Conservation (phyloP, 2,329 filamentous ascomycete species). For the Elsinoe batatas region DNA sequence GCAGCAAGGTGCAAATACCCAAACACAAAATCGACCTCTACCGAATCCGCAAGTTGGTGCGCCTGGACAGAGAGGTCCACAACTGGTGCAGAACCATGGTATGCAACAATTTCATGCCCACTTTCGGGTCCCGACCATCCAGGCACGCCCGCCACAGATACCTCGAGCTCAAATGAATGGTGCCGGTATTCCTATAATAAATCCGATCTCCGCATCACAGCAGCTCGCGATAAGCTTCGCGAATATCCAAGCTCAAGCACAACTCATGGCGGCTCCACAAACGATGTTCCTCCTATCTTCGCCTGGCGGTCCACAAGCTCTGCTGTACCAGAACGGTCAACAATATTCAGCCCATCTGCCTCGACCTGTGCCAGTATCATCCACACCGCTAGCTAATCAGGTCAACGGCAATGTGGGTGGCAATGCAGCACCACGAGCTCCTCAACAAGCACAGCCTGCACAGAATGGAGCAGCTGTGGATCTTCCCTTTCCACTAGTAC, state of each 20-base stretch:
- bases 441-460: slow-evolving; percentile 4
- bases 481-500: slow-evolving; percentile 1
- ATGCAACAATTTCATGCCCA: too few relatives aligned
- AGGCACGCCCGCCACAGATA: background rate
- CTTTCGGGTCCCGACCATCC: too few relatives aligned
- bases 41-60: too few relatives aligned
- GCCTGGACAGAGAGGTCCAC: too few relatives aligned
- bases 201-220: background rate
- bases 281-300: slow-evolving; percentile 35
- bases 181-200: background rate
- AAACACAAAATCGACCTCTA: too few relatives aligned
- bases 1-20: too few relatives aligned
- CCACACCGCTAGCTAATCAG: background rate
- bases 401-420: background rate
- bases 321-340: slow-evolving; percentile 33
- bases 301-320: slow-evolving; percentile 35
- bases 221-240: background rate
- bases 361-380: background rate
- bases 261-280: slow-evolving; percentile 14
- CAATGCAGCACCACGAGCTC: too few relatives aligned
- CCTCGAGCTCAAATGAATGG: background rate
- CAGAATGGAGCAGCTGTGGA: background rate
- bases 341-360: slow-evolving; percentile 20
- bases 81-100: too few relatives aligned
- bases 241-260: slow-evolving; percentile 18